A percentile compares a stretch with the other conserved stretches of the same genome.
These are phyloP conservation scores for Trametes pubescens DNA, from an alignment of 1,284 basidiomycete genomes.

Conservation along the genomic window DNA sequence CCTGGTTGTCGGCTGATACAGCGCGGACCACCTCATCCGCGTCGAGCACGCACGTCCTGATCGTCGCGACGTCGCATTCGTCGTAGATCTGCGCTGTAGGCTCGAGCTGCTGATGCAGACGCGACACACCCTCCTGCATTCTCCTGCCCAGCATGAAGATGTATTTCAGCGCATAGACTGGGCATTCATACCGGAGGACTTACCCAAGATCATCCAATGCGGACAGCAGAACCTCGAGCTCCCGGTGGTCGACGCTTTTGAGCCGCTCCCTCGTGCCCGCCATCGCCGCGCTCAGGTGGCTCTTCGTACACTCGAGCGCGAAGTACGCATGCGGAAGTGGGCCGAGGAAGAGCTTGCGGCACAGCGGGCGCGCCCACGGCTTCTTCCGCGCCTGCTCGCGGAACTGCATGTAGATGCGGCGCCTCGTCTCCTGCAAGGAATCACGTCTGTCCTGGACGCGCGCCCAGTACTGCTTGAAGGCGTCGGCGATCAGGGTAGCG, in stretches of 20 bases:
- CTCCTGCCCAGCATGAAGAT: not conserved
- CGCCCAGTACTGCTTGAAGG: constrained; percentile 42
- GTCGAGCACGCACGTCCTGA: not conserved
- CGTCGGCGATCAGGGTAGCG: constrained; percentile 34
- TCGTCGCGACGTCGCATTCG: not conserved
- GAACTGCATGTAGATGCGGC: constrained; percentile 37
- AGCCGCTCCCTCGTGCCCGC: constrained; percentile 45
- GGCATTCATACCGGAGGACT: not conserved
- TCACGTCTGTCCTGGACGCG: constrained; percentile 24
- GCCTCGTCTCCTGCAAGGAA: constrained; percentile 14
- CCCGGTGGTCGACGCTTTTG: constrained; percentile 37
- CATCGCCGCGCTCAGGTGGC: constrained; percentile 42
- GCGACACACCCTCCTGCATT: constrained; percentile 7
- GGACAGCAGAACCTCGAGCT: constrained; percentile 46
- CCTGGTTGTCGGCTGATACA: not conserved
- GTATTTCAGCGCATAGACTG: not conserved
- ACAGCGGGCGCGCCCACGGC: constrained; percentile 44
- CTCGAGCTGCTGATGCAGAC: constrained; percentile 9
- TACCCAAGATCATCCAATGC: constrained; percentile 28
- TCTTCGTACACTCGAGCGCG: constrained; percentile 49
- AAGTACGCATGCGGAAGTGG: constrained; percentile 57
- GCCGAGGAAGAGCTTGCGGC: constrained; percentile 56
- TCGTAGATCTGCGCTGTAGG: constrained; percentile 6
- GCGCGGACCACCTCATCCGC: not conserved
- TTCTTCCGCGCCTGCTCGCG: constrained; percentile 41